These are phyloP conservation scores for Austroboletus rostrupii DNA, from an alignment of 1,284 basidiomycete species.

Conservation along the genomic window DNA sequence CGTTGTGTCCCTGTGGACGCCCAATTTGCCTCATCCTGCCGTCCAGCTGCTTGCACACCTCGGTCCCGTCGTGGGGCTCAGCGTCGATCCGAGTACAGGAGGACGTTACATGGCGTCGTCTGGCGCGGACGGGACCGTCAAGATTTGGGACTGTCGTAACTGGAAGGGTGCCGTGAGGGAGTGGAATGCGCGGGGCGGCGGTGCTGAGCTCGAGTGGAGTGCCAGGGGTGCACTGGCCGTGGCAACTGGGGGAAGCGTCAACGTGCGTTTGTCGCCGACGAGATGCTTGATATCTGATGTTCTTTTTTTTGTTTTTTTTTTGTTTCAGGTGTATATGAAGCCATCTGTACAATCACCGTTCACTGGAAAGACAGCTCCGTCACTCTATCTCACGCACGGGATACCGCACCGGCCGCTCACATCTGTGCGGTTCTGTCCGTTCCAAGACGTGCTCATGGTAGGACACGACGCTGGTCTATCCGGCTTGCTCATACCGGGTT, in stretches of 20 bases:
- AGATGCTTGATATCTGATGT: neutral
- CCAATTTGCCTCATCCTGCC: constrained; percentile 87
- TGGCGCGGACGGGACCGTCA: constrained; percentile 86
- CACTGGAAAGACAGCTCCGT: constrained; percentile 54
- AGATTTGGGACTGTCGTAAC: constrained; percentile 95
- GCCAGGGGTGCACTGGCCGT: constrained; percentile 83
- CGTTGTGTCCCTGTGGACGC: constrained; percentile 93
- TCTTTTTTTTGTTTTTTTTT: neutral
- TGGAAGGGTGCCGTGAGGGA: constrained; percentile 85
- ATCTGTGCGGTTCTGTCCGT: constrained; percentile 81
- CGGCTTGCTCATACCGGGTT: constrained; percentile 84
- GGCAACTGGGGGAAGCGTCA: constrained; percentile 77
- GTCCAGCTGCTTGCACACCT: constrained; percentile 90
- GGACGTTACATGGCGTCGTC: constrained; percentile 91
- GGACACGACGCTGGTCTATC: constrained; percentile 74
- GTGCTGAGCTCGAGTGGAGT: constrained; percentile 70
- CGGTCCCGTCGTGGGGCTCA: constrained; percentile 80
- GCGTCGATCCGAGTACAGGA: constrained; percentile 78
- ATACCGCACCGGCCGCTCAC: constrained; percentile 67
- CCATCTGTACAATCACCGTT: constrained; percentile 61
- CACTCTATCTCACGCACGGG: constrained; percentile 82
- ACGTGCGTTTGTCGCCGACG: constrained; percentile 44
- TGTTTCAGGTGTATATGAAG: constrained; percentile 59
- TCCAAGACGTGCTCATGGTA: constrained; percentile 88
- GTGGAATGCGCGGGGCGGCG: constrained; percentile 70